Percentiles rank a stretch among this genome's conserved stretches.
Evolutionary conservation across 2,329 filamentous ascomycete species (phyloP).

Genomic region (Sclerotinia trifoliorum): DNA sequence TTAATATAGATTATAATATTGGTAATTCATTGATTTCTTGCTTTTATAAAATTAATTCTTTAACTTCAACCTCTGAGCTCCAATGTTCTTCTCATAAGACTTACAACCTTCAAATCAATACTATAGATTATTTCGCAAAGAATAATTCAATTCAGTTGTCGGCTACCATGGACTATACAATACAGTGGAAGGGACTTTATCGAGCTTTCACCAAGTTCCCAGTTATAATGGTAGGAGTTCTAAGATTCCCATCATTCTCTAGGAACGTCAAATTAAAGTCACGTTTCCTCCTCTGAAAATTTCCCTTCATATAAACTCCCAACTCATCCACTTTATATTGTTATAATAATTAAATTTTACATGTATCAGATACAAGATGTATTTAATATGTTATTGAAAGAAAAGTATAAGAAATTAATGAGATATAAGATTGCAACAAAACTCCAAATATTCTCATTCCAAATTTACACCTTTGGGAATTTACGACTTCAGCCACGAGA

Average conservation of each 20-base stretch:
- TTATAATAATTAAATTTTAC: background rate
- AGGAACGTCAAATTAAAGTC: background rate
- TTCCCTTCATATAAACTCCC: background rate
- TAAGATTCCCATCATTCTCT: background rate
- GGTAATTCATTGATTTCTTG: too few species aligned
- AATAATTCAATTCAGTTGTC: background rate
- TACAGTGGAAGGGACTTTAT: background rate
- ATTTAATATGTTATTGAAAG: background rate
- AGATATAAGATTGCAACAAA: background rate
- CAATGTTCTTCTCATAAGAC: too few species aligned
- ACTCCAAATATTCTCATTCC: background rate
- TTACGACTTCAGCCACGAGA: background rate
- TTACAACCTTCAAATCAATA: background rate
- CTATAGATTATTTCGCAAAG: too few species aligned
- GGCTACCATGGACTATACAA: background rate
- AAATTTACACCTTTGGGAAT: background rate
- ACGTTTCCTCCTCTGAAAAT: background rate
- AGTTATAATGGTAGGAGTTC: too few species aligned
- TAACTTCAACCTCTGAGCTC: background rate
- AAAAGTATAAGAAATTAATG: background rate
- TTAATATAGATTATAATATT: too few species aligned
- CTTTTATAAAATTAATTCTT: too few species aligned
- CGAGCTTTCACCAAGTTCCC: background rate
- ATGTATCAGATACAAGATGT: too few species aligned
- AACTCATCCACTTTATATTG: background rate